Evolutionary conservation across 2,329 filamentous ascomycete species (phyloP), one percentile per base, ranked within the genome.

Genomic region (Diaporthe capsici): DNA sequence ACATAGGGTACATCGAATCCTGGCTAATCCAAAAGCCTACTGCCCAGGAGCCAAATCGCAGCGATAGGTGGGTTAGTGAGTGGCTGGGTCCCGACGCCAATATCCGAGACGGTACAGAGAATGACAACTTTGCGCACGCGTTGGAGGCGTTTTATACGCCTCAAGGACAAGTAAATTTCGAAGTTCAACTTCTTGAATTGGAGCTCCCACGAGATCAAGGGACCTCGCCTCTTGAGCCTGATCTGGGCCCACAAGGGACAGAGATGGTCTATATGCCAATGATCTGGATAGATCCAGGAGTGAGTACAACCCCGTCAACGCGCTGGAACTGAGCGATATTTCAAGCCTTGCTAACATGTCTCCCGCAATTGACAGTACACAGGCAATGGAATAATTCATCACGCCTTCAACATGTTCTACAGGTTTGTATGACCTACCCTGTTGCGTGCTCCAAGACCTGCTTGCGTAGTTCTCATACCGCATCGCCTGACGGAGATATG

Each of bases 331-430:
- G 31, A 9, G 7, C 17, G 8, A 37, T 10, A 7, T 6, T 13
- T 9, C 8, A 9, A 28, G 7, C 6, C 2, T 37, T 9, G 31
- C 31, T 68, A 68, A 68, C 22, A 51, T 44, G 8, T 28, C n/a
- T 44, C 17, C 7, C 25, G 31, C 15, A 17, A 17, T 28, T 39
- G 13, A 42, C 10, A 68, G 65, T 70, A 55, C 22, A 42, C 65
- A 31, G 65, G 65, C 22, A 70, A 70, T 39, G 34, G 49, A 3
- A 70, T 70, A 55, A 37, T 61, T 22, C n/a, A 49, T 4, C 65
- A 25, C 22, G 65, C 65, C n/a, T 31, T 70, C 34, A 28, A 70
- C 22, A 25, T 70, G 49, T 55, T 70, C 49, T 70, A 70, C 17
- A 70, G 65, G 65, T 55, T 28, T 31, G 65, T 55, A 13, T 9